Evolutionary conservation across 352 stramenopile genomes (phyloP), one percentile per base, ranked within the genome.

Genomic region (Phytophthora crassamura): DNA sequence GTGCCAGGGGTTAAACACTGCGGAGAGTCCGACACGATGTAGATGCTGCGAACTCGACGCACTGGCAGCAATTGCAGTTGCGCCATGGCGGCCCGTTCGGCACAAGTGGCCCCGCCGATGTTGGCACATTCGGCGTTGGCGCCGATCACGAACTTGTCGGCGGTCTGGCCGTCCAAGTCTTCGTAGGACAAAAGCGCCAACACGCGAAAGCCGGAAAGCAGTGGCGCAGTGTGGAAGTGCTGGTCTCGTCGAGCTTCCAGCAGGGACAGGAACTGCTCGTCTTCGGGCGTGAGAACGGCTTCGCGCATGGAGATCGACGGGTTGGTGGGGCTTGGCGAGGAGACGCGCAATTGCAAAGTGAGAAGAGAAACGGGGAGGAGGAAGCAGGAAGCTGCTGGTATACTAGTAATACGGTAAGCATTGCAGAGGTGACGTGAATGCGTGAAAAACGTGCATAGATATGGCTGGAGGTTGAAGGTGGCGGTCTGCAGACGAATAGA

Each of bases 51-150:
- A 12, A 92, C 74, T 58, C 67, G 58, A 34, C 66, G 67, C 51
- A 83, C 66, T 1, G 72, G 74, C 59, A 85, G 65, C 33, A 95
- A 86, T 68, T 85, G 75, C 39, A 97, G 62, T 67, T 95, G 86
- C 16, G 82, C 80, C 51, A 97, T 80, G 3, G 87, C 89, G 8
- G 88, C 77, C 34, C 90, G 78, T 75, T 98, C 91, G 40, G 91
- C 90, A 52, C 91, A 98, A 33, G 97, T 90, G 32, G 88, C 86
- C 42, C 78, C 86, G 48, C 79, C 77, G 42, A 97, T 86, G 47
- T 89, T 95, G 69, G 86, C 80, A 33, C 86, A 90, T 77, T 97
- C 91, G 64, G 87, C 85, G 65, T 97, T 97, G 32, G 82, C 83
- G 42, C 91, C 91, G 15, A 89, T 63, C 28, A 90, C 78, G 66